Evolutionary conservation across 345 rosid genomes (phyloP).

Genomic region (Citrus medica): DNA sequence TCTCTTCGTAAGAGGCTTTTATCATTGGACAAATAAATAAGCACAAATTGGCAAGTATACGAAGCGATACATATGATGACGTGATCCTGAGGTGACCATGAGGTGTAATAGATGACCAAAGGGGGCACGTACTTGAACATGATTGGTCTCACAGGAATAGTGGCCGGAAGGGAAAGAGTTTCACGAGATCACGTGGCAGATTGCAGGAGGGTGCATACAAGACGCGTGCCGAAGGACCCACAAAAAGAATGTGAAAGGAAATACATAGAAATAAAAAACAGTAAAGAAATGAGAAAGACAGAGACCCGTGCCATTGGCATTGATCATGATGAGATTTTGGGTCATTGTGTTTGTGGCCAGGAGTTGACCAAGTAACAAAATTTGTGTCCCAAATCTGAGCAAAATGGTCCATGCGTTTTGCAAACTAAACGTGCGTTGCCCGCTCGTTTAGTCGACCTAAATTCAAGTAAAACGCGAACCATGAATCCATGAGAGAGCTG

Average conservation of each 20-base stretch:
- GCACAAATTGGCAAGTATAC: not conserved
- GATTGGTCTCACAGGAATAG: not conserved
- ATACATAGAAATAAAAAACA: not conserved
- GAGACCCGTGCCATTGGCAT: not conserved
- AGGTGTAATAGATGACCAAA: slow-evolving; percentile 12
- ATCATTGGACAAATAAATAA: not conserved
- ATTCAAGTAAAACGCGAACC: not conserved
- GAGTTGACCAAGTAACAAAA: slow-evolving; percentile 17
- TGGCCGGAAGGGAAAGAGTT: not conserved
- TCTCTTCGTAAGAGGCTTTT: too few relatives aligned
- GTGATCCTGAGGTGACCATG: slow-evolving; percentile 26
- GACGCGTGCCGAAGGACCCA: not conserved
- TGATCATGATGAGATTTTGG: not conserved
- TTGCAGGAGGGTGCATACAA: not conserved
- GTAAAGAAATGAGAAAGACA: not conserved
- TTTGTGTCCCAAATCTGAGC: not conserved
- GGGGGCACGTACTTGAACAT: not conserved
- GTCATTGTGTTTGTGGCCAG: slow-evolving; percentile 9
- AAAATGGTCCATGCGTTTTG: slow-evolving; percentile 11
- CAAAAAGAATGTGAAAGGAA: not conserved
- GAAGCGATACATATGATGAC: slow-evolving; percentile 4
- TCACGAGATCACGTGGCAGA: not conserved
- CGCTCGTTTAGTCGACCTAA: slow-evolving; percentile 8
- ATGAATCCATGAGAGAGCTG: too few relatives aligned
- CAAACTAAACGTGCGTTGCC: not conserved